These are phyloP conservation scores for Aspergillus cristatus DNA, from an alignment of 495 filamentous ascomycete species.

Conservation along the genomic window DNA sequence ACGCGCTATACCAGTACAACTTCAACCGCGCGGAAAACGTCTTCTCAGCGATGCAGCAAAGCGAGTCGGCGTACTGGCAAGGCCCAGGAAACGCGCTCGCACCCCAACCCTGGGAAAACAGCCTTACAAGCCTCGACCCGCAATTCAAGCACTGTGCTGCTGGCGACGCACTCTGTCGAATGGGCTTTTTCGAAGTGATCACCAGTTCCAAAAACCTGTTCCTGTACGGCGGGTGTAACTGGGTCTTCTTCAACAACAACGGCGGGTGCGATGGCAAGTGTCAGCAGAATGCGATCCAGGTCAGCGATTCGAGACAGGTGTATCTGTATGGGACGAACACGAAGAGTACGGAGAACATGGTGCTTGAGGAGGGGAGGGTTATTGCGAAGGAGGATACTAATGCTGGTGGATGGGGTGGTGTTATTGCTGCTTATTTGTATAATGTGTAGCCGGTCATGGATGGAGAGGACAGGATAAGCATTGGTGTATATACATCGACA, in stretches of 20 bases:
- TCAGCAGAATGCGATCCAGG: slow-evolving; percentile 33
- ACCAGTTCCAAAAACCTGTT: slow-evolving; percentile 37
- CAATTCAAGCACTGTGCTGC: slow-evolving; percentile 24
- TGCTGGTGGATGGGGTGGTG: slow-evolving; percentile 49
- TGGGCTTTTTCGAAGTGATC: slow-evolving; percentile 31
- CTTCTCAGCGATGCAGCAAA: slow-evolving; percentile 36
- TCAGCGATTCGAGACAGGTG: slow-evolving; percentile 19
- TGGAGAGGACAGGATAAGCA: too few species aligned
- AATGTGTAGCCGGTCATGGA: slow-evolving; percentile 3
- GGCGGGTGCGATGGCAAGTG: slow-evolving; percentile 28
- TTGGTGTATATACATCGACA: too few species aligned
- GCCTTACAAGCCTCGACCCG: slow-evolving; percentile 31
- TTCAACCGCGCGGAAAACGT: slow-evolving; percentile 38
- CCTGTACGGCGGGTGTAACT: slow-evolving; percentile 45
- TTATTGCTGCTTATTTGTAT: slow-evolving; percentile 37
- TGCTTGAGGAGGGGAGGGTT: slow-evolving; percentile 19
- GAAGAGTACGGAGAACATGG: slow-evolving; percentile 34
- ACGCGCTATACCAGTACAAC: slow-evolving; percentile 44
- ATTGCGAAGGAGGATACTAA: slow-evolving; percentile 33
- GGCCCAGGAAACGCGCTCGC: slow-evolving; percentile 25
- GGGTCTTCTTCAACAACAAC: slow-evolving; percentile 43
- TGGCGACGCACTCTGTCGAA: slow-evolving; percentile 29
- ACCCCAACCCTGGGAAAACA: slow-evolving; percentile 34
- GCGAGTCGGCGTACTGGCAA: slow-evolving; percentile 43
- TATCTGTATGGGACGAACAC: slow-evolving; percentile 36